Evolutionary conservation across 169 alveolate species (phyloP), one percentile per base, ranked within the genome.

Genomic region (Babesia bigemina): DNA sequence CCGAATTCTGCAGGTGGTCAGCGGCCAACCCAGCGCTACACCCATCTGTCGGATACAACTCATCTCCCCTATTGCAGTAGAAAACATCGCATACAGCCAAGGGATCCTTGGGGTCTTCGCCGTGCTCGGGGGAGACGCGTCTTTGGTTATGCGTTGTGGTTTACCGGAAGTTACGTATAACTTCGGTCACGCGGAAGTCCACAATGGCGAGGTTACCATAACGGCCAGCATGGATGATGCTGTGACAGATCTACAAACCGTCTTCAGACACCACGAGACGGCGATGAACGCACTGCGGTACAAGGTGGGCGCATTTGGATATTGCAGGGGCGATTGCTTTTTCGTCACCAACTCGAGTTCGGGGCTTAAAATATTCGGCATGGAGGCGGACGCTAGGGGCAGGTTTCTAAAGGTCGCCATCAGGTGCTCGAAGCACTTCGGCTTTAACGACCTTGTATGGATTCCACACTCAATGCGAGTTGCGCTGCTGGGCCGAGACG

Each of bases 401-500:
- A 9, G 58, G 44, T 52, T 21, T n/a, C 4, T 58, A 47, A 47
- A 24, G 28, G 28, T 65, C 12, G 22, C 56, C 21, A n/a, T 58
- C 39, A n/a, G 86, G 60, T 14, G 60, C 56, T 1, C 44, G 53
- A 24, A 83, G 33, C 11, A 66, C 56, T 0, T 39, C 17, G 75
- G 75, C 24, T 69, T 77, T 13, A 45, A 17, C 11, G 73, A 77
- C 14, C 24, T 67, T 13, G 2, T 48, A 9, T 77, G 86, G 86
- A 50, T 69, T 47, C 16, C 16, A 19, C 14, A 39, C 48, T 24
- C 59, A 36, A 65, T 21, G 66, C 29, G 22, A 28, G n/a, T 67
- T 8, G 60, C 39, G 26, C 9, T 77, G 48, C 56, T 61, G 16
- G 57, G 22, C 22, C 17, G 26, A 12, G 62, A 69, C 56, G 86